These are phyloP conservation scores for Aurinia saxatilis DNA, from an alignment of 345 rosid genomes.

Conservation along the genomic window DNA sequence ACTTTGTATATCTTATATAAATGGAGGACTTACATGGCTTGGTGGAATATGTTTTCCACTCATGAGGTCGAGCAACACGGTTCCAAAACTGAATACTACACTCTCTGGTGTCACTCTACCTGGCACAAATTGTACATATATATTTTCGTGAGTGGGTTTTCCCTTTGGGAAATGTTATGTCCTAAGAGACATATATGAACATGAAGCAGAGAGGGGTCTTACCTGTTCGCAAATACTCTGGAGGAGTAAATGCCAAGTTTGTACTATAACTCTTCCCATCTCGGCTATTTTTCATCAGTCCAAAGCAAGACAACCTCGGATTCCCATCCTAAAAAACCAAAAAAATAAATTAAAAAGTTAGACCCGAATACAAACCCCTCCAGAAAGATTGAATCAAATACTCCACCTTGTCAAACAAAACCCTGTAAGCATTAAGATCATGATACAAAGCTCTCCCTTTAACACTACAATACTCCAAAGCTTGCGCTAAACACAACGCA, in stretches of 20 bases:
- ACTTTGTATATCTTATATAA: background rate
- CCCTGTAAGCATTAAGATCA: conserved; percentile 91
- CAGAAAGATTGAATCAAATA: background rate
- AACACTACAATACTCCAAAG: conserved; percentile 76
- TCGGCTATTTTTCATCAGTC: conserved; percentile 94
- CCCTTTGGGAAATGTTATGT: background rate
- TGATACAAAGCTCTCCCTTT: conserved; percentile 93
- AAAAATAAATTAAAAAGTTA: background rate
- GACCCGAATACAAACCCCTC: background rate
- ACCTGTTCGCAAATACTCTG: conserved; percentile 95
- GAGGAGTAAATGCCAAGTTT: conserved; percentile 96
- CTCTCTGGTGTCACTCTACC: conserved; percentile 96
- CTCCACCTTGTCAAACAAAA: conserved; percentile 79
- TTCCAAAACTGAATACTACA: conserved; percentile 96
- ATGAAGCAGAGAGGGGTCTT: background rate
- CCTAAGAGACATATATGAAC: background rate
- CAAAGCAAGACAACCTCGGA: conserved; percentile 92
- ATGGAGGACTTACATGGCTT: conserved; percentile 63
- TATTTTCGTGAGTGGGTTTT: background rate
- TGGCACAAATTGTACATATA: conserved; percentile 29
- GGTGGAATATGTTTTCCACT: conserved; percentile 99
- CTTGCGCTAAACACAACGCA: conserved; percentile 83
- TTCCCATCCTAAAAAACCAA: conserved; percentile 61
- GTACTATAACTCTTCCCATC: conserved; percentile 99
- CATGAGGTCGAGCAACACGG: conserved; percentile 86